These are phyloP conservation scores for Eremothecium coryli DNA, from an alignment of 1,139 yeast genomes.

Conservation along the genomic window DNA sequence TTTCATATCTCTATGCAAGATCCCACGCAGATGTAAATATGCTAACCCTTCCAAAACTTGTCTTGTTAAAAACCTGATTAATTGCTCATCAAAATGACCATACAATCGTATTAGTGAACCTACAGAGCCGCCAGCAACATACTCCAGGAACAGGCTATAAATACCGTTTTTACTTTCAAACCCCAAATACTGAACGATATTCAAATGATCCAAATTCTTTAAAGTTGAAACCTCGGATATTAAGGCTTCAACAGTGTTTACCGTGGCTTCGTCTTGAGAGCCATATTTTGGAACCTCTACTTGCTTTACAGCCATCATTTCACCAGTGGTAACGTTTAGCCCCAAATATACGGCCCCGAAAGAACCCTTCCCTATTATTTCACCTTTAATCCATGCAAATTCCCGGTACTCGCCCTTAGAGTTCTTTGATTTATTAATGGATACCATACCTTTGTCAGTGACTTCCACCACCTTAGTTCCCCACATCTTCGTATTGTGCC, in stretches of 20 bases:
- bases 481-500: slow-evolving; percentile 95
- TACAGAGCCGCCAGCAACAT: slow-evolving; percentile 96
- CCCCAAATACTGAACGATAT: slow-evolving; percentile 92
- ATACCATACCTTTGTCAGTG: slow-evolving; percentile 54
- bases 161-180: slow-evolving; percentile 70
- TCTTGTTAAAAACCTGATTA: slow-evolving; percentile 62
- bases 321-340: slow-evolving; percentile 91
- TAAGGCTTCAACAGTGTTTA: slow-evolving; percentile 64
- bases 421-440: slow-evolving; percentile 39
- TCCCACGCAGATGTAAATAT: slow-evolving; percentile 78
- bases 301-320: slow-evolving; percentile 97
- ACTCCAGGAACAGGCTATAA: slow-evolving; percentile 82
- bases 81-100: slow-evolving; percentile 75
- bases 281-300: slow-evolving; percentile 56
- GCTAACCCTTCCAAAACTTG: slow-evolving; percentile 81
- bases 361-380: slow-evolving; percentile 90
- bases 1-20: slow-evolving; percentile 88
- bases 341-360: slow-evolving; percentile 95
- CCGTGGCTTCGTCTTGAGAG: slow-evolving; percentile 37
- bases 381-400: slow-evolving; percentile 98
- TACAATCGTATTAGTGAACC: slow-evolving; percentile 75
- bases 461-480: slow-evolving; percentile 91
- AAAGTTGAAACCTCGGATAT: slow-evolving; percentile 88
- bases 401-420: slow-evolving; percentile 62
- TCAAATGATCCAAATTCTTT: slow-evolving; percentile 87